phyloP scores from a whole-genome alignment of 176 grass and related monocot species.

The Oryza glumipatula region DNA sequence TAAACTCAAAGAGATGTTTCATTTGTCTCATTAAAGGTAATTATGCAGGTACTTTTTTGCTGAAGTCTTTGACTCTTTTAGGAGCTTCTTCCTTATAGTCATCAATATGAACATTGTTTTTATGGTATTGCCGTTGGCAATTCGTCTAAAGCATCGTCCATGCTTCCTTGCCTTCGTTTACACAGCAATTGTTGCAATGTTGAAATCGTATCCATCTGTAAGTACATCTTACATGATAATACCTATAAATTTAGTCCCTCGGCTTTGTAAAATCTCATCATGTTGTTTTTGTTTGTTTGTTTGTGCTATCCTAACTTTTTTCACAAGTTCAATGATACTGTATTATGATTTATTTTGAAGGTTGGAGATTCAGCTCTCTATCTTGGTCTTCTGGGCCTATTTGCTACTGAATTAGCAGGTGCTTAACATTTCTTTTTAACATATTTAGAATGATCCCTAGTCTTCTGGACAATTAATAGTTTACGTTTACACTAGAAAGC shows the following conservation, averaged over 20 bases:
- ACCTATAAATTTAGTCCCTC: slow-evolving; percentile 18
- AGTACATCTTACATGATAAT: slow-evolving; percentile 47
- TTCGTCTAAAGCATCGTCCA: slow-evolving; percentile 75
- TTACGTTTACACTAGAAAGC: slow-evolving; percentile 28
- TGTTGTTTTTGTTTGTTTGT: background rate
- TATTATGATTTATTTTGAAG: slow-evolving; percentile 50
- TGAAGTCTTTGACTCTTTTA: slow-evolving; percentile 93
- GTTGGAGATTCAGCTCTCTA: slow-evolving; percentile 93
- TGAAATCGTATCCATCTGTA: slow-evolving; percentile 98
- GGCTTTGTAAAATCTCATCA: background rate
- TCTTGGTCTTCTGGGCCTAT: slow-evolving; percentile 87
- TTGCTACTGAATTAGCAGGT: slow-evolving; percentile 93
- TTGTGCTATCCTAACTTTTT: slow-evolving; percentile 1
- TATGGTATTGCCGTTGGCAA: slow-evolving; percentile 88
- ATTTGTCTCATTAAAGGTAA: slow-evolving; percentile 38
- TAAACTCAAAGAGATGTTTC: background rate
- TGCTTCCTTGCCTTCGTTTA: slow-evolving; percentile 97
- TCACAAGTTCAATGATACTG: slow-evolving; percentile 22
- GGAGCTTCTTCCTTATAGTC: slow-evolving; percentile 93
- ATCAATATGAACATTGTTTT: slow-evolving; percentile 95
- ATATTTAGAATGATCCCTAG: slow-evolving; percentile 6
- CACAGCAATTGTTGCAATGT: slow-evolving; percentile 66
- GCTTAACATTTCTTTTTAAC: background rate
- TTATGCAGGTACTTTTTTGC: slow-evolving; percentile 97
- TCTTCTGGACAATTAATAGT: slow-evolving; percentile 30